These are phyloP conservation scores for Keqinozyma sinolaborantium DNA, from an alignment of 1,139 yeast genomes.

Conservation along the genomic window DNA sequence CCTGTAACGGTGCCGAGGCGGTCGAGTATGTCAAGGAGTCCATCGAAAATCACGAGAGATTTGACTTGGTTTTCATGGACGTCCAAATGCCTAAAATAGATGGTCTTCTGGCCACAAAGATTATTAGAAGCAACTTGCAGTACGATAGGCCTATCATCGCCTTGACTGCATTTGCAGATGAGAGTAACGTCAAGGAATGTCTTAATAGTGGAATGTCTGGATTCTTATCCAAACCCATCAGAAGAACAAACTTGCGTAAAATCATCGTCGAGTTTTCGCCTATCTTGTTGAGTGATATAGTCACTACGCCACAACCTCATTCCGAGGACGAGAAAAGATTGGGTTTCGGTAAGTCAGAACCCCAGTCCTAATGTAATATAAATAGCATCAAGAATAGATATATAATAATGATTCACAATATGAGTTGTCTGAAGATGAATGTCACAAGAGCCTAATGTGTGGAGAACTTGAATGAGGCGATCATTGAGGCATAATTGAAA, in stretches of 20 bases:
- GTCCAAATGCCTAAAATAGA: slow-evolving; percentile 94
- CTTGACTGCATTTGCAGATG: slow-evolving; percentile 91
- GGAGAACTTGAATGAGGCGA: no score
- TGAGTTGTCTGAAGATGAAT: no score
- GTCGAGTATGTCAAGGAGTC: slow-evolving; percentile 58
- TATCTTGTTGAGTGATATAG: slow-evolving; percentile 19
- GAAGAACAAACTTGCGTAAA: slow-evolving; percentile 61
- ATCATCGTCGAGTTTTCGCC: slow-evolving; percentile 47
- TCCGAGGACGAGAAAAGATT: slow-evolving; percentile 14
- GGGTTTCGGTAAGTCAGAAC: slow-evolving; percentile 11
- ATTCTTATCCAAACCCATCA: slow-evolving; percentile 82
- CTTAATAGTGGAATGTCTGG: slow-evolving; percentile 83
- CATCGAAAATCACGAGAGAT: slow-evolving; percentile 35
- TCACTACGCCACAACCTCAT: slow-evolving; percentile 25
- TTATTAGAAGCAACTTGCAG: slow-evolving; percentile 62
- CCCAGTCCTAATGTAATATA: no score
- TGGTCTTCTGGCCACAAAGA: slow-evolving; percentile 78
- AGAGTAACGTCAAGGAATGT: slow-evolving; percentile 76
- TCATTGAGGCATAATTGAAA: no score
- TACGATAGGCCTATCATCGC: slow-evolving; percentile 83
- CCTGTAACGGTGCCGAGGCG: slow-evolving; percentile 90
- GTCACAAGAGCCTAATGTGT: no score
- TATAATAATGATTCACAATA: no score
- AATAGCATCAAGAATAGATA: no score
- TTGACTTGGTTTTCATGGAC: slow-evolving; percentile 87